A percentile compares a stretch with the other conserved stretches of the same genome.
phyloP scores from a whole-genome alignment of 2,329 filamentous ascomycete species.

The Hymenoscyphus salicellus region DNA sequence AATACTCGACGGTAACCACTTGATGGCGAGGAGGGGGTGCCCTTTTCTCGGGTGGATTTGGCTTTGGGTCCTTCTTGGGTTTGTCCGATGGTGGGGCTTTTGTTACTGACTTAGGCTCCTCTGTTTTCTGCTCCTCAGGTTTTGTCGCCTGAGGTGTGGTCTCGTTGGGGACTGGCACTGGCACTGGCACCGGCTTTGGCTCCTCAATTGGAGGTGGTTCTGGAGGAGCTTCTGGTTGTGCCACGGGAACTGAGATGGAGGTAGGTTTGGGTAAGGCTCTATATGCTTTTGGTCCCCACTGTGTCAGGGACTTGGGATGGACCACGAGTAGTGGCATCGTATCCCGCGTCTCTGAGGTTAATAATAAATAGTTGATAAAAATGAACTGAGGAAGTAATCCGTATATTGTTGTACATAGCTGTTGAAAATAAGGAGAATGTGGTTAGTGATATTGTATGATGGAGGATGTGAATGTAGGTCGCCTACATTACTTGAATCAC shows the following conservation, averaged over 20 bases:
- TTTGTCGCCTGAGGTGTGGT: not conserved
- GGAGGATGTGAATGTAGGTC: not conserved
- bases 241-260: not conserved
- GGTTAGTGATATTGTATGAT: not conserved
- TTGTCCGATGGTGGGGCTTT: not conserved
- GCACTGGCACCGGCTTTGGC: not conserved
- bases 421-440: not conserved
- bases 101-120: not conserved
- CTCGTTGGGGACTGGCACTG: not conserved
- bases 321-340: not conserved
- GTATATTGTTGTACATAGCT: not conserved
- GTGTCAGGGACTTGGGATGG: not conserved
- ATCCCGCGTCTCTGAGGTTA: not conserved
- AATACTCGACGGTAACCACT: slow-evolving; percentile 4
- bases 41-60: not conserved
- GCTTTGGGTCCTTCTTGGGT: not conserved
- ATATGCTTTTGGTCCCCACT: not conserved
- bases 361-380: not conserved
- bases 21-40: not conserved
- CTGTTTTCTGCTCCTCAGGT: not conserved
- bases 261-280: not conserved
- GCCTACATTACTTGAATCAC: not conserved
- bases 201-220: not conserved
- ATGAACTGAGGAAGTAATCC: not conserved
- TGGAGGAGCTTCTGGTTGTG: not conserved